A percentile compares a stretch with the other conserved stretches of the same genome.
phyloP scores from a whole-genome alignment of 2,329 filamentous ascomycete genomes.

The Claviceps sp. region DNA sequence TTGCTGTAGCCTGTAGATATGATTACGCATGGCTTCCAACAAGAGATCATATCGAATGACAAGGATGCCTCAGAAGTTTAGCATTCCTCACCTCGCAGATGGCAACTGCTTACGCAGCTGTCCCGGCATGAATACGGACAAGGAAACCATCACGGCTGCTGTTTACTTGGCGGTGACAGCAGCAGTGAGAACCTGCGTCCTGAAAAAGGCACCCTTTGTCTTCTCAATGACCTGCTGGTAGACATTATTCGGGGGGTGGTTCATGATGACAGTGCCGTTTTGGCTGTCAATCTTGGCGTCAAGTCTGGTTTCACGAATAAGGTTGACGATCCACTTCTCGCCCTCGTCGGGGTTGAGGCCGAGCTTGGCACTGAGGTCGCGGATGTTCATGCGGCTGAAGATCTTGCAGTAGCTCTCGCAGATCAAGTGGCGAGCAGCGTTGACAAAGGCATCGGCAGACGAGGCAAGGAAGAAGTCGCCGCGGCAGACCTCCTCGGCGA shows the following conservation, averaged over 20 bases:
- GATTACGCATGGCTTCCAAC: conserved; percentile 14
- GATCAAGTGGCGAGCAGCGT: conserved; percentile 88
- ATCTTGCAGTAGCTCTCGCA: conserved; percentile 99
- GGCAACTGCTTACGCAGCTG: not conserved
- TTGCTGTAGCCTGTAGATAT: no score
- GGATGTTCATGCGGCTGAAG: conserved; percentile 95
- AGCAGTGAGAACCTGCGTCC: conserved; percentile 84
- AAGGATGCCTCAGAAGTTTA: no score
- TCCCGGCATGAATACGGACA: not conserved
- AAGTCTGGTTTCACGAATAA: conserved; percentile 92
- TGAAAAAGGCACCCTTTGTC: conserved; percentile 97
- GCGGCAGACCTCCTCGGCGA: conserved; percentile 82
- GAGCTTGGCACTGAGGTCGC: conserved; percentile 83
- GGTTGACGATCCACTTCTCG: conserved; percentile 99
- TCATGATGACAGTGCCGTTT: conserved; percentile 97
- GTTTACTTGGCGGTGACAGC: conserved; percentile 38
- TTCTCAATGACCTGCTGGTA: conserved; percentile 99
- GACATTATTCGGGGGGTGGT: conserved; percentile 95
- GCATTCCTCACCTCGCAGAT: not conserved
- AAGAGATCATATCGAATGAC: no score
- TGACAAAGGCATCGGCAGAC: conserved; percentile 78
- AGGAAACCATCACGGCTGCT: not conserved
- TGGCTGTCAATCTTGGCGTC: conserved; percentile 99
- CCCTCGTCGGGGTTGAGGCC: conserved; percentile 88
- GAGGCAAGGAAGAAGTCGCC: conserved; percentile 91